Base-by-base conservation (phyloP, 768 basidiomycete species). In the Phaeotremella skinneri region DNA sequence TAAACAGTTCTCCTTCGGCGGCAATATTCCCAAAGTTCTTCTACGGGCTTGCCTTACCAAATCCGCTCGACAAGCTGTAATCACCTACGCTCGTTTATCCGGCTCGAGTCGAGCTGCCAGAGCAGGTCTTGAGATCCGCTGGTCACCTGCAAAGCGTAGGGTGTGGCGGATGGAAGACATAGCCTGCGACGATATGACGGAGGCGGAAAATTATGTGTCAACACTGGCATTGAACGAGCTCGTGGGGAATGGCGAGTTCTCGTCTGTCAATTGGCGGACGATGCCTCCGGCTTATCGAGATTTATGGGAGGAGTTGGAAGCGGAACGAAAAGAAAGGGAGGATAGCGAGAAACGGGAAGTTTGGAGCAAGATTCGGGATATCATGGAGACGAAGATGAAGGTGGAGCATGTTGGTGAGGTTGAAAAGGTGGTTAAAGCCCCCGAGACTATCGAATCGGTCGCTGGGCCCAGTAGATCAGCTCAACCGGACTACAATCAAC, bases 141-240 rank as follows among this genome's bases (percentile, higher is more conserved):
- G 90, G 90, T 81, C 31, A 81, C 80, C 52, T 82, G 81, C 20
- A 13, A 60, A 62, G 78, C 78, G 56, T 80, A 63, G 83, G 54
- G 81, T 85, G 50, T 96, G 88, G 87, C 73, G 74, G 16, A 99
- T 98, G 94, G 83, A 85, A 2, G 84, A 89, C 59, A 80, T 89
- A 43, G 92, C 89, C 14, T 98, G 94, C 69, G 79, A 83, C 43
- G 84, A 89, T 61, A 82, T 84, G 55, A 68, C 71, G 0, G 91
- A 97, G 73, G 92, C 94, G 23, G 89, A 90, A 75, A 86, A 97
- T 67, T 99, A 91, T 71, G 83, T 94, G 50, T 84, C 94, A 3
- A 88, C 88, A 17, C 78, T 93, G 49, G 91, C 91, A 2, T 79
- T 97, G 31, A 90, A 94, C 74, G 82, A 84, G 2, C 78, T 97